These are phyloP conservation scores for Monosporascus sp. DNA, from an alignment of 2,329 filamentous ascomycete species.

Conservation along the genomic window DNA sequence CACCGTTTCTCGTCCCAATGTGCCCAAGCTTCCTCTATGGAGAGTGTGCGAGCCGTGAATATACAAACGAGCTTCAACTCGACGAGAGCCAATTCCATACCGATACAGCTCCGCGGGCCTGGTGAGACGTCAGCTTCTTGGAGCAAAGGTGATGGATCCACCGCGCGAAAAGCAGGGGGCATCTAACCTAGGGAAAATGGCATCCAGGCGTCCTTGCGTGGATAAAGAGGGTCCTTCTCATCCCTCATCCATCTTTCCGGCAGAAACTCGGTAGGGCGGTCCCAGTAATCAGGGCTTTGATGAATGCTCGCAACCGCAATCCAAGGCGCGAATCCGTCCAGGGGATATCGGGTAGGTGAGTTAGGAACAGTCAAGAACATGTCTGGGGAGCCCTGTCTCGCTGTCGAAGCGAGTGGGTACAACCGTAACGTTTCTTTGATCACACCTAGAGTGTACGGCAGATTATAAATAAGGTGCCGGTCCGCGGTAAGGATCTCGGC, in stretches of 20 bases:
- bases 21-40: too few relatives aligned
- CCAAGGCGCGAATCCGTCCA: neutral
- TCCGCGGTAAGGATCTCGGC: slow-evolving; percentile 32
- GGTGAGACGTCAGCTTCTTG: too few relatives aligned
- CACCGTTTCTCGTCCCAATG: too few relatives aligned
- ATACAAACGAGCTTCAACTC: too few relatives aligned
- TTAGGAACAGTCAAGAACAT: neutral
- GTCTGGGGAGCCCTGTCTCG: neutral
- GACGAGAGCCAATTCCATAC: too few relatives aligned
- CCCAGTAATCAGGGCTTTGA: neutral
- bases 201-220: neutral
- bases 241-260: neutral
- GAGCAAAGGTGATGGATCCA: too few relatives aligned
- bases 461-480: slow-evolving; percentile 41
- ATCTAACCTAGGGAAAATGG: neutral
- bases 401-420: neutral
- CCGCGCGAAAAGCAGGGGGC: too few relatives aligned
- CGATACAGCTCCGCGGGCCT: too few relatives aligned
- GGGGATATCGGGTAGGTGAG: neutral
- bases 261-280: neutral
- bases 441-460: slow-evolving; percentile 49
- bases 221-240: neutral
- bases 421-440: slow-evolving; percentile 46
- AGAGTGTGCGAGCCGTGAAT: too few relatives aligned
- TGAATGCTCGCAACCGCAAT: neutral